These are phyloP conservation scores for Vachellia collinsii DNA, from an alignment of 306 rosid species.

Conservation along the genomic window DNA sequence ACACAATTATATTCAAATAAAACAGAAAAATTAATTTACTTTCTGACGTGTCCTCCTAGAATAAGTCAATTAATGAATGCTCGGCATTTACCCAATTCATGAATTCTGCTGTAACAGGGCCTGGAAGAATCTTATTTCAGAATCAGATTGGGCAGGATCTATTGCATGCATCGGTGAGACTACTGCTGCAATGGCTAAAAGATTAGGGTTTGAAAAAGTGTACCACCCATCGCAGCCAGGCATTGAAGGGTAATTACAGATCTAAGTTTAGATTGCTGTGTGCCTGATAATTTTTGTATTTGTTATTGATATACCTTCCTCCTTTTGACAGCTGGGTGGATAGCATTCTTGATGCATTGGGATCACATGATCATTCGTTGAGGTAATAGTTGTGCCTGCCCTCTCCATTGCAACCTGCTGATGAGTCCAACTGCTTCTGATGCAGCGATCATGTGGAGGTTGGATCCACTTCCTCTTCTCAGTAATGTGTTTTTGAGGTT, in stretches of 20 bases:
- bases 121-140: slow-evolving; percentile 75
- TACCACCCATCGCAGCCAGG: slow-evolving; percentile 82
- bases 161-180: slow-evolving; percentile 99
- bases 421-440: slow-evolving; percentile 23
- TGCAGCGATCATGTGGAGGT: slow-evolving; percentile 20
- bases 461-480: slow-evolving; percentile 29
- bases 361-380: slow-evolving; percentile 45
- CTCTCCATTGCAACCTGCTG: slow-evolving; percentile 22
- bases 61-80: no score
- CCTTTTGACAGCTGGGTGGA: slow-evolving; percentile 80
- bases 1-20: not conserved
- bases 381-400: slow-evolving; percentile 42
- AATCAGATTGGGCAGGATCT: slow-evolving; percentile 63
- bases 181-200: slow-evolving; percentile 78
- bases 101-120: slow-evolving; percentile 62
- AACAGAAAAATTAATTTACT: not conserved
- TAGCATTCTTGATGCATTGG: slow-evolving; percentile 82
- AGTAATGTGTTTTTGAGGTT: slow-evolving; percentile 24
- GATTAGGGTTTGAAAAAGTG: slow-evolving; percentile 79
- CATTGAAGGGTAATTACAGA: slow-evolving; percentile 80
- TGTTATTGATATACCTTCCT: slow-evolving; percentile 8
- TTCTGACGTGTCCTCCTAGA: not conserved
- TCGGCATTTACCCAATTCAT: slow-evolving; percentile 37
- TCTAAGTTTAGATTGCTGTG: slow-evolving; percentile 23
- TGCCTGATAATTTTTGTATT: slow-evolving; percentile 9